Conservation (phyloP, 2,329 filamentous ascomycete genomes). For the Aspergillus aculeatus region DNA sequence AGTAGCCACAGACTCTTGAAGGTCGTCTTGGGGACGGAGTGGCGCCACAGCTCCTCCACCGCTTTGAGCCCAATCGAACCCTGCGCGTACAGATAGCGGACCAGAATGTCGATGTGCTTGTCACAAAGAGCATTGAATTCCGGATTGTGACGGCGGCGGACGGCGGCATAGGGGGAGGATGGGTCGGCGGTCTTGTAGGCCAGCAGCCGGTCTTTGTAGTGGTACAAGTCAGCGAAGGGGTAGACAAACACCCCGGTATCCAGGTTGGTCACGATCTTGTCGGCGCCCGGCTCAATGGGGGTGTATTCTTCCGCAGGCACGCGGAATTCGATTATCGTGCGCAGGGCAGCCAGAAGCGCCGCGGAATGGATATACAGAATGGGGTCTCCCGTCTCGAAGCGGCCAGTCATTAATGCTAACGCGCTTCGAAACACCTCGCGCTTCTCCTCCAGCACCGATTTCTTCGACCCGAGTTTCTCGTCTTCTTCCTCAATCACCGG, state of each 20-base stretch:
- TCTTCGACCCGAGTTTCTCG: too few relatives aligned
- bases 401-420: too few relatives aligned
- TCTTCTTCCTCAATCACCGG: too few relatives aligned
- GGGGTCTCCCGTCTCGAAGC: too few relatives aligned
- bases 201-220: background rate
- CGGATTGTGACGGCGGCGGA: too few relatives aligned
- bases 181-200: background rate
- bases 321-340: background rate
- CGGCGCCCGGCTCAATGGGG: background rate
- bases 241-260: background rate
- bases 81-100: background rate
- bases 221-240: background rate
- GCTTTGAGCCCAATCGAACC: background rate
- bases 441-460: too few relatives aligned
- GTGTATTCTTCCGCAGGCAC: background rate
- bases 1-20: background rate
- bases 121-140: background rate
- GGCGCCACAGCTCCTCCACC: background rate
- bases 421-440: too few relatives aligned
- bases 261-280: background rate
- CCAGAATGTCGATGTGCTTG: background rate
- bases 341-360: background rate
- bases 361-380: background rate
- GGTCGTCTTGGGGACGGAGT: background rate
- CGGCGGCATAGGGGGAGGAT: background rate